Conservation (phyloP, 2,329 filamentous ascomycete genomes). For the Aspergillus phoenicis region DNA sequence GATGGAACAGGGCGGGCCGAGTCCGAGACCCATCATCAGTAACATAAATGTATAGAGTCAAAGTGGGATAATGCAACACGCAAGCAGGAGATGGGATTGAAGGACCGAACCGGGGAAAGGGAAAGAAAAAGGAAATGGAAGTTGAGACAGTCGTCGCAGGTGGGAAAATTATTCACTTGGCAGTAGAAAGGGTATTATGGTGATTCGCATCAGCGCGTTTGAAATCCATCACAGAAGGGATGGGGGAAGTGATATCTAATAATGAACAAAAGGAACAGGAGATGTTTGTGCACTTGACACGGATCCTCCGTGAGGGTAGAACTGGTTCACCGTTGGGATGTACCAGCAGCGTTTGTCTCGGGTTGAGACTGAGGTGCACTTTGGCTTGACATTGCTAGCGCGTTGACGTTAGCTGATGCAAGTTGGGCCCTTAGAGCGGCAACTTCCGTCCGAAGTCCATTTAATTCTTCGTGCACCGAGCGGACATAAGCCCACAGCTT, state of each 20-base stretch:
- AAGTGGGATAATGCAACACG: neutral
- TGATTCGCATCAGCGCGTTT: neutral
- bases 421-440: conserved; percentile 44
- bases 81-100: neutral
- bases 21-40: neutral
- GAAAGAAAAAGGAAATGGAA: neutral
- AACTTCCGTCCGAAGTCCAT: conserved; percentile 46
- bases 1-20: neutral
- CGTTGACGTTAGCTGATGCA: conserved; percentile 33
- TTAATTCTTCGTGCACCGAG: conserved; percentile 46
- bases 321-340: conserved; percentile 22
- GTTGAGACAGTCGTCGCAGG: neutral
- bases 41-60: neutral
- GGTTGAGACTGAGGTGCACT: conserved; percentile 18
- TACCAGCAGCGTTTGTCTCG: conserved; percentile 15
- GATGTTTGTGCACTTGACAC: neutral
- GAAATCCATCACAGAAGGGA: neutral
- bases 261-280: neutral
- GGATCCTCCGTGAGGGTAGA: neutral
- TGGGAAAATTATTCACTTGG: neutral
- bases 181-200: conserved; percentile 9
- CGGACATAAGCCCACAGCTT: conserved; percentile 49
- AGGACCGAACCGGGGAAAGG: neutral
- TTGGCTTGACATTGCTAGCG: conserved; percentile 20
- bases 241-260: conserved; percentile 2